Evolutionary conservation across 768 basidiomycete species (phyloP), one percentile per base, ranked within the genome.

Genomic region (Pilatotrama ljubarskyi): DNA sequence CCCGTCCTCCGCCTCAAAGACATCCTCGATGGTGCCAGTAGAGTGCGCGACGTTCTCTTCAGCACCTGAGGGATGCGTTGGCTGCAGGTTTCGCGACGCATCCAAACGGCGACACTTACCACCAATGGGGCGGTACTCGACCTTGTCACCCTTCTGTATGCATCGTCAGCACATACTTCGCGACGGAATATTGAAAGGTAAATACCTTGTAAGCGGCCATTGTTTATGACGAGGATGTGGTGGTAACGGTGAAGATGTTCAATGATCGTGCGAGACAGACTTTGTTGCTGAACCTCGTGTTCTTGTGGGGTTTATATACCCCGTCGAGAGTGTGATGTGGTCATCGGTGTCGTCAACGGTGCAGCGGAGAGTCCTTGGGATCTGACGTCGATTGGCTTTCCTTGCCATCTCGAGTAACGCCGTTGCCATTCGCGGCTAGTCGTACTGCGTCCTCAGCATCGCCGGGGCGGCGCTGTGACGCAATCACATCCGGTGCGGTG

Each of bases 101-200:
- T 14, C 20, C 3, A 37, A 13, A 15, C 6, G 35, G 18, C 37
- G 17, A 13, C 29, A 42, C 58, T 26, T 40, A 20, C 77, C 78
- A 10, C 79, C 79, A 32, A 79, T 73, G 40, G 76, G 76, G 51
- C 76, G 72, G 58, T 80, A 80, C 63, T 78, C 77, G 63, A 80
- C 75, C 58, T 67, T 74, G 61, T 80, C 77, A 52, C 77, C 78
- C 59, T 70, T 63, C 75, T 74, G 46, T 9, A 46, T 3, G 1
- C 17, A 4, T 2, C 20, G 15, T 50, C 5, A 42, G 17, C n/a
- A 3, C 14, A 15, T 29, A 6, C 13, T 9, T 5, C 9, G 1
- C 14, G 10, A 1, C 9, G n/a, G 3, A 18, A 17, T 17, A 22
- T 18, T 0, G 15, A 4, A 9, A 13, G 3, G 2, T 18, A 17